phyloP scores from a whole-genome alignment of 805 yeast genomes.

The Spathaspora sp. region DNA sequence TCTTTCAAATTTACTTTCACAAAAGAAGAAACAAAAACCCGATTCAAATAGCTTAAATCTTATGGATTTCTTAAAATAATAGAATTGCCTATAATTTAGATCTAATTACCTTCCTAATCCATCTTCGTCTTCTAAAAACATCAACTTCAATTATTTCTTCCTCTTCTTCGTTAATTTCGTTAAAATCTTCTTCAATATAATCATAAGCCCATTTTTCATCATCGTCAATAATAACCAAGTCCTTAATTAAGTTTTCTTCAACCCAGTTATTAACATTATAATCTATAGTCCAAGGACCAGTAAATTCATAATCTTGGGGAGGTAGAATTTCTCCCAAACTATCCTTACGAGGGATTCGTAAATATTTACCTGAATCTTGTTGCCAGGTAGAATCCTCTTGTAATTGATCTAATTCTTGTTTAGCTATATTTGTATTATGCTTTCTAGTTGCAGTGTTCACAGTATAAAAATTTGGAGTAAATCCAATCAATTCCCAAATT shows the following conservation, averaged over 20 bases:
- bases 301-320: constrained; percentile 59
- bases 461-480: constrained; percentile 50
- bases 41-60: constrained; percentile 38
- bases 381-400: not conserved
- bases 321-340: constrained; percentile 44
- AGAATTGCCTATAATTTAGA: not conserved
- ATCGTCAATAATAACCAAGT: constrained; percentile 57
- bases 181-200: constrained; percentile 16
- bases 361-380: not conserved
- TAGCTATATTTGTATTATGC: constrained; percentile 4
- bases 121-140: constrained; percentile 57
- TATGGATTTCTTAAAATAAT: constrained; percentile 45
- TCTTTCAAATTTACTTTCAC: constrained; percentile 37
- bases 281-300: constrained; percentile 62
- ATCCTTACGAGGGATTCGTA: constrained; percentile 3
- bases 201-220: constrained; percentile 90
- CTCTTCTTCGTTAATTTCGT: constrained; percentile 5
- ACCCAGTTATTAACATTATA: constrained; percentile 66
- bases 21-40: constrained; percentile 33
- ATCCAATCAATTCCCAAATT: constrained; percentile 66
- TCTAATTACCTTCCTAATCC: constrained; percentile 43
- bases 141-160: constrained; percentile 16
- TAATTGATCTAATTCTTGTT: not conserved
- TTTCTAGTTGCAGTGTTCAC: constrained; percentile 26
- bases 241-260: constrained; percentile 41